Conservation (phyloP, 1,284 basidiomycete genomes). For the Boletus sp. region DNA sequence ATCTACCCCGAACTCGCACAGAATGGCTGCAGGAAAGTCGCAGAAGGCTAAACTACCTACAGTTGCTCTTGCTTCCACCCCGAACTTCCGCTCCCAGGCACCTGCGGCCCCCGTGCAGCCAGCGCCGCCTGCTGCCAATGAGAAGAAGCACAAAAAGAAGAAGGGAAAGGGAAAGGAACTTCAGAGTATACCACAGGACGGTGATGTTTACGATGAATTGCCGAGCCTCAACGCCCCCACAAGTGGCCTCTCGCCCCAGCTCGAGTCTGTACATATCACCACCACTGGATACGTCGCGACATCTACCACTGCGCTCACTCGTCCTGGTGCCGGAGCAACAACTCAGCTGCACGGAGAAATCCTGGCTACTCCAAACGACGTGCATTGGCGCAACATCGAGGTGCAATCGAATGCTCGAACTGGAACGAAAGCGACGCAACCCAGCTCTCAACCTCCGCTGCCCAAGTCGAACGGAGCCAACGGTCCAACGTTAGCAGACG, state of each 20-base stretch:
- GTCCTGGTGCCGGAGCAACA: constrained; percentile 32
- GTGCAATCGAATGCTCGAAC: constrained; percentile 35
- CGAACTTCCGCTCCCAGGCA: constrained; percentile 7
- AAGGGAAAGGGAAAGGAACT: constrained; percentile 40
- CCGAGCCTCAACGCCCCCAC: constrained; percentile 22
- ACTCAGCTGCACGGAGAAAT: constrained; percentile 49
- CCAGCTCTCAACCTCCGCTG: constrained; percentile 16
- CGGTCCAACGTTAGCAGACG: constrained; percentile 34
- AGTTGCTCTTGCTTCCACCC: constrained; percentile 4
- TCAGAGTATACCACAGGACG: constrained; percentile 20
- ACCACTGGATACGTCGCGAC: constrained; percentile 44
- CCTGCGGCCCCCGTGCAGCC: constrained; percentile 11
- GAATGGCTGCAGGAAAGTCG: constrained; percentile 29
- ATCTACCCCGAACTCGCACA: constrained; percentile 21
- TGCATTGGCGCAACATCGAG: constrained; percentile 56
- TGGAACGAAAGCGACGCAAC: constrained; percentile 24
- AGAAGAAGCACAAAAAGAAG: constrained; percentile 47
- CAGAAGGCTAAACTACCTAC: constrained; percentile 26
- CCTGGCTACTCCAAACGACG: constrained; percentile 50
- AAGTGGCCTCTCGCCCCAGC: constrained; percentile 41
- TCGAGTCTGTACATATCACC: constrained; percentile 47
- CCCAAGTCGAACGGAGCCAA: constrained; percentile 24
- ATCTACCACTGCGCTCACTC: constrained; percentile 33
- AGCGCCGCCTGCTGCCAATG: constrained; percentile 11
- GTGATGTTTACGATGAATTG: constrained; percentile 26